A percentile compares a stretch with the other conserved stretches of the same genome.
Evolutionary conservation across 352 stramenopile genomes (phyloP).

Genomic region (Pythium grandisporangium): DNA sequence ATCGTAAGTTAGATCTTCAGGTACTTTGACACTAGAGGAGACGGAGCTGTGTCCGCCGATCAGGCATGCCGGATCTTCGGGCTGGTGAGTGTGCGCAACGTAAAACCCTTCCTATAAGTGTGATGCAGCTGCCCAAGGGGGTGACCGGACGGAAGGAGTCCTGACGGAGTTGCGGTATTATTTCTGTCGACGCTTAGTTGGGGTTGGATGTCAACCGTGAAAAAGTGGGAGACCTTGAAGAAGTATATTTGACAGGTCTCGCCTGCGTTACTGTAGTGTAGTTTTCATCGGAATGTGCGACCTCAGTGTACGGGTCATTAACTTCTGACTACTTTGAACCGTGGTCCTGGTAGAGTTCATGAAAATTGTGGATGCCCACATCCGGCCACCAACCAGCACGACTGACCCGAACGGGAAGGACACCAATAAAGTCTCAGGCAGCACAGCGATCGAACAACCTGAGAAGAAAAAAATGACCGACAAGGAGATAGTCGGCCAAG

Average conservation of each 20-base stretch:
- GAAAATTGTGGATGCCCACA: constrained; percentile 61
- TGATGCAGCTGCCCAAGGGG: neutral
- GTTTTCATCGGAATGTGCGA: no score
- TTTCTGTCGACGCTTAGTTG: constrained; percentile 22
- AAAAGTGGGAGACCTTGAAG: constrained; percentile 42
- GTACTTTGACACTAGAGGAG: constrained; percentile 61
- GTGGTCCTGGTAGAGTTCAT: constrained; percentile 33
- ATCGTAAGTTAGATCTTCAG: constrained; percentile 39
- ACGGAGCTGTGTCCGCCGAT: constrained; percentile 44
- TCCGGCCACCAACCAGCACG: constrained; percentile 4
- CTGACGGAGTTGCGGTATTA: no score
- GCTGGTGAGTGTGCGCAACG: constrained; percentile 19
- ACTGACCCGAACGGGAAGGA: neutral
- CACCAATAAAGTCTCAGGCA: neutral
- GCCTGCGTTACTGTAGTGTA: no score
- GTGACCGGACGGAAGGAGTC: no score
- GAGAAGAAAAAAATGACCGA: neutral
- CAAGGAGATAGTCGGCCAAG: constrained; percentile 6
- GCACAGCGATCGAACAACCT: neutral
- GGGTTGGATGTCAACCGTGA: constrained; percentile 39
- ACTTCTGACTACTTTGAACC: neutral
- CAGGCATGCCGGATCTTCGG: constrained; percentile 56
- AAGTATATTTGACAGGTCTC: constrained; percentile 54
- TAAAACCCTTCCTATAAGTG: neutral
- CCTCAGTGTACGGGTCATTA: neutral